Evolutionary conservation across 257 asterid genomes (phyloP).

Genomic region (Ehretia macrophylla): DNA sequence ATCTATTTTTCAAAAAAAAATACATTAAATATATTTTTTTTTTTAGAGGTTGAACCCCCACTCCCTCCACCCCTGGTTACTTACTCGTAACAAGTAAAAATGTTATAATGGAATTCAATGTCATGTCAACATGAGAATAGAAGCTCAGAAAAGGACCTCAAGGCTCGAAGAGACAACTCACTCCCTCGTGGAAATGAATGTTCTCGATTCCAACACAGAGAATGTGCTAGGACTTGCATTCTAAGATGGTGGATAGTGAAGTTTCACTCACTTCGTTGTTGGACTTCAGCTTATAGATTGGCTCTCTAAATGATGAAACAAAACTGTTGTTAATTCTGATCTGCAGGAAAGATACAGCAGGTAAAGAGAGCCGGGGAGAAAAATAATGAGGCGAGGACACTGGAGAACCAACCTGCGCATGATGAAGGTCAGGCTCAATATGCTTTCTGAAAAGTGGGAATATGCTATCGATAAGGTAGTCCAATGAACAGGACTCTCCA

Average conservation of each 20-base stretch:
- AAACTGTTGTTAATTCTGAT: slow-evolving; percentile 98
- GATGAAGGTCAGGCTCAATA: slow-evolving; percentile 99
- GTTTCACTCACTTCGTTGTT: slow-evolving; percentile 70
- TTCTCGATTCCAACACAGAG: background rate
- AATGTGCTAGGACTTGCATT: background rate
- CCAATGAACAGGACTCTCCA: slow-evolving; percentile 96
- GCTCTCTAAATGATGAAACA: slow-evolving; percentile 97
- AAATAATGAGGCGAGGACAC: slow-evolving; percentile 16
- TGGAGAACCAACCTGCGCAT: slow-evolving; percentile 75
- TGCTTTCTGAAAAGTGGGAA: slow-evolving; percentile 95
- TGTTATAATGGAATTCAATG: too few relatives aligned
- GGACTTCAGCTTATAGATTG: slow-evolving; percentile 97
- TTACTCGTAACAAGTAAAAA: too few relatives aligned
- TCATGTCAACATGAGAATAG: too few relatives aligned
- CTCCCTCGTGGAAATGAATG: background rate
- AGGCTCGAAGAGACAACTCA: background rate
- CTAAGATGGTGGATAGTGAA: background rate
- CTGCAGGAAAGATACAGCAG: slow-evolving; percentile 49
- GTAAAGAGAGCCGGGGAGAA: slow-evolving; percentile 32
- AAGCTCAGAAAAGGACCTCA: too few relatives aligned
- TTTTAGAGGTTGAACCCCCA: too few relatives aligned
- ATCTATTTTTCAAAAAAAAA: too few relatives aligned
- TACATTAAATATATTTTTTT: too few relatives aligned
- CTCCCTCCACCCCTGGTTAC: too few relatives aligned
- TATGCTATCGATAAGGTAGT: slow-evolving; percentile 96